Base-by-base conservation (phyloP, 768 basidiomycete genomes). In the Piloderma croceum region DNA sequence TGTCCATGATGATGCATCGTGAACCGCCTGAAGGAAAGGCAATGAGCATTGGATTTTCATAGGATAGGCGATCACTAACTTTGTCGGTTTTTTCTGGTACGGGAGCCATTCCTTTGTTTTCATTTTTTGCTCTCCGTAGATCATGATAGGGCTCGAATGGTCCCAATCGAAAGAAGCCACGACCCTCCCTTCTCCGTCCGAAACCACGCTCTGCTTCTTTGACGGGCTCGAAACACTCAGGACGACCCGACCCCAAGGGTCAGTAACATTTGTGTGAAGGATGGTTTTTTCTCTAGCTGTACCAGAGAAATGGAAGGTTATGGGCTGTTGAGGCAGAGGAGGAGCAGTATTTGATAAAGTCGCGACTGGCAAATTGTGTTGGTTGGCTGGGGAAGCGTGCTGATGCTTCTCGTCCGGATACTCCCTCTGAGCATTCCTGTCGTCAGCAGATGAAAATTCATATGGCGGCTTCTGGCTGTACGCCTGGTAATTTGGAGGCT, bases 51-150 rank as follows among this genome's bases (percentile, higher is more conserved):
- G 27, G 10, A 29, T 29, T 9, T 9, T 9, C 9, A 9, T 15
- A 29, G 15, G 27, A 29, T 9, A 29, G 15, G 15, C 10, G 27
- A 9, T 9, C 9, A 15, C 27, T 9, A 9, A 29, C 27, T 9
- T 29, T 9, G 10, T 29, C 27, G 9, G 9, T 29, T 21, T 19
- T 5, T 13, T 17, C 6, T 39, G 12, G 24, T n/a, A 38, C 21
- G 19, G n/a, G 13, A 47, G 32, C 46, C 46, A 47, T 20, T 44
- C 43, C 27, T 37, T 47, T 7, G n/a, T 21, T 38, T 36, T 39
- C 5, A 33, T 19, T 24, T 47, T 44, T 24, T 37, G 34, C 20
- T 37, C 43, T 3, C 20, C 13, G 34, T 40, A 44, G 17, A 38
- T 34, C 29, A 47, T 22, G 7, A 34, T 12, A 5, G 43, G 46